A percentile compares a stretch with the other conserved stretches of the same genome.
phyloP scores from a whole-genome alignment of 139 green algal species.

The Tetradesmus obliquus region DNA sequence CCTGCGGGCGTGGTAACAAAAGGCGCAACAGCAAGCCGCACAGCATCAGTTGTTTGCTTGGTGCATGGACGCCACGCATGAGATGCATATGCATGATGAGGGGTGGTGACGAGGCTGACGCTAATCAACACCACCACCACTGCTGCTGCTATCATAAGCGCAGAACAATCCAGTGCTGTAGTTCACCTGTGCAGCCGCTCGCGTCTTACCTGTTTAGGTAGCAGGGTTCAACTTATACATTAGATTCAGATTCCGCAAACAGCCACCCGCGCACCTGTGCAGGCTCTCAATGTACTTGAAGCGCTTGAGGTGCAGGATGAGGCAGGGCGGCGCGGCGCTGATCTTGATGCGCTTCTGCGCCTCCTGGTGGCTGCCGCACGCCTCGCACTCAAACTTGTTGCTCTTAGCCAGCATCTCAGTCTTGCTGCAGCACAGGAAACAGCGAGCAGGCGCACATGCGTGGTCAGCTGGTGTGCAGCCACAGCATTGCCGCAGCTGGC shows the following conservation, averaged over 20 bases:
- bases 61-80: too few species aligned
- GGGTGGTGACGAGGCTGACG: too few species aligned
- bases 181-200: not conserved
- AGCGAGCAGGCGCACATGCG: not conserved
- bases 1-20: conserved; percentile 44
- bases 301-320: conserved; percentile 96
- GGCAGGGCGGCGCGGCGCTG: conserved; percentile 80
- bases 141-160: too few species aligned
- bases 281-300: conserved; percentile 93
- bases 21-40: not conserved
- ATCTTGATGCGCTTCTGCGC: conserved; percentile 95
- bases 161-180: too few species aligned
- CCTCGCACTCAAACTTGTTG: conserved; percentile 99
- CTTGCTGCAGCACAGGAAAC: conserved; percentile 56
- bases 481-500: not conserved
- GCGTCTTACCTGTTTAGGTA: too few species aligned
- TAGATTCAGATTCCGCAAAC: too few species aligned
- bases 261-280: conserved; percentile 49
- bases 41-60: not conserved
- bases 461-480: not conserved
- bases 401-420: conserved; percentile 86
- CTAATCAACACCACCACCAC: too few species aligned
- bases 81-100: too few species aligned
- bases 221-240: too few species aligned
- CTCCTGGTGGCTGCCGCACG: conserved; percentile 90